Conservation (phyloP, 768 basidiomycete genomes). For the Rossbeevera mucosa region DNA sequence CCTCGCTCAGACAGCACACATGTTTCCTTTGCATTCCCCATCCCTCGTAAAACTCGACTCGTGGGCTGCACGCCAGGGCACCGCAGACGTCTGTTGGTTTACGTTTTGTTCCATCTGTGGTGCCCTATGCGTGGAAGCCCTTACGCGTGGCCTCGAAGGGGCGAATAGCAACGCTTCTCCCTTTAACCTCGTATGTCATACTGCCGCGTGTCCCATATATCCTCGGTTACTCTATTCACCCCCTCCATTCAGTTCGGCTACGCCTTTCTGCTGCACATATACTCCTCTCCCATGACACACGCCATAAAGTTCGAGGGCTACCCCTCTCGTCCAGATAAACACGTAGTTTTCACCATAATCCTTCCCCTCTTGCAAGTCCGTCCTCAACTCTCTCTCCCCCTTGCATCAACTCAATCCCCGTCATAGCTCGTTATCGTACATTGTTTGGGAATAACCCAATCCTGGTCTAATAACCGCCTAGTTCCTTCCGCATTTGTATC, state of each 20-base stretch:
- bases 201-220: conserved; percentile 1
- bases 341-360: conserved; percentile 66
- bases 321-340: conserved; percentile 65
- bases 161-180: conserved; percentile 52
- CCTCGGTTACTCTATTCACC: neutral
- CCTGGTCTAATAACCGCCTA: conserved; percentile 63
- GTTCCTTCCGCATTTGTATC: conserved; percentile 63
- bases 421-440: conserved; percentile 60
- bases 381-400: conserved; percentile 4
- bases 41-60: conserved; percentile 35
- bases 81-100: conserved; percentile 65
- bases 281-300: conserved; percentile 63
- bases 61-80: conserved; percentile 49
- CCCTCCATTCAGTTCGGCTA: conserved; percentile 55
- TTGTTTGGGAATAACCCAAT: conserved; percentile 56
- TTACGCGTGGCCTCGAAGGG: conserved; percentile 67
- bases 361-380: conserved; percentile 69
- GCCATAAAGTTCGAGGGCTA: conserved; percentile 34
- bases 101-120: conserved; percentile 67
- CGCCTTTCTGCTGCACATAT: conserved; percentile 70
- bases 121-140: conserved; percentile 59
- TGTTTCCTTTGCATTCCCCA: conserved; percentile 33
- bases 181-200: conserved; percentile 61
- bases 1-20: conserved; percentile 51
- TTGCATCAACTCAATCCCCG: neutral